Evolutionary conservation across 306 rosid species (phyloP), one percentile per base, ranked within the genome.

Genomic region (Quercus cerris): DNA sequence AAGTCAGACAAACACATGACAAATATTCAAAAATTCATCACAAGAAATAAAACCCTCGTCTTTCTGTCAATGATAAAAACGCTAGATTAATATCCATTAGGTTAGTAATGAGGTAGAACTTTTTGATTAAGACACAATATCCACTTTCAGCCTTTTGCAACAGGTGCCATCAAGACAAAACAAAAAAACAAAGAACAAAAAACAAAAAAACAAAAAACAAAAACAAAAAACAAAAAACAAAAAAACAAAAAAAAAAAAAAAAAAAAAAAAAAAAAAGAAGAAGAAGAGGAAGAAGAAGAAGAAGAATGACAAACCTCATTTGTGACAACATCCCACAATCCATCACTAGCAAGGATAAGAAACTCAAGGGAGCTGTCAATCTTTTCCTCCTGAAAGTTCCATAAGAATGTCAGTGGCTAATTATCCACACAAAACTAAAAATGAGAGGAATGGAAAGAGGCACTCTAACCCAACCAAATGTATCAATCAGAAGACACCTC

Each of bases 321-420:
- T 71, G 98, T 49, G 88, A 94, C 98, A 63, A 94, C 98, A 84
- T 94, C 98, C 98, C 98, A 94, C 78, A 94, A 81, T 69, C 98
- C 98, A 70, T 94, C 98, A 78, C 98, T 94, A 22, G 98, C 98
- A 76, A 94, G 86, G 78, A 94, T 94, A 79, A 94, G 98, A 88
- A 94, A 92, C 86, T 94, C 98, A 3, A 94, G 97, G 52, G 97
- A 87, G 86, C 88, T 91, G 75, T 94, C 98, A 70, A 94, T 82
- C 81, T 88, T 94, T 87, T 88, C 97, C 80, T 94, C 98, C 97
- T 94, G 91, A 68, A 84, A 81, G 68, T 70, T 71, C 35, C 71
- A 74, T 69, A 81, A 79, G 9, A 20, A 38, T 59, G 80, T 14
- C 31, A 35, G 18, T 33, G 72, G 49, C 25, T 8, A 67, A 35